A percentile compares a stretch with the other conserved stretches of the same genome.
These are phyloP conservation scores for Akanthomyces lecanii DNA, from an alignment of 2,329 filamentous ascomycete genomes.

Conservation along the genomic window DNA sequence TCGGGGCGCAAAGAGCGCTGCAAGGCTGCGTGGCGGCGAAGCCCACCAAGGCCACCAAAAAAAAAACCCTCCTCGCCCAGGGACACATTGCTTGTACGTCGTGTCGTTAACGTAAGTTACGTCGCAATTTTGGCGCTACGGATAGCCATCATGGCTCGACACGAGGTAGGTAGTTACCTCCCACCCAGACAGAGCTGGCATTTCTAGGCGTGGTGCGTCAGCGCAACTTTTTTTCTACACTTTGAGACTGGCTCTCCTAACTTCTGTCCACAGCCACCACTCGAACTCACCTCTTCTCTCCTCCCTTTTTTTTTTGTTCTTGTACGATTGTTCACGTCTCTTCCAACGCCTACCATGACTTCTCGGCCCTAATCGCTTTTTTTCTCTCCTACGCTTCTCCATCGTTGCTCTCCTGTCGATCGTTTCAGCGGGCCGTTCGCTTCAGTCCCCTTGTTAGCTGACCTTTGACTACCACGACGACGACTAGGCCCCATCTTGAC, in stretches of 20 bases:
- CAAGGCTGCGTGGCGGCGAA: background rate
- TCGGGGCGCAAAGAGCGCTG: background rate
- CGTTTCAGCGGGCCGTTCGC: slow-evolving; percentile 8
- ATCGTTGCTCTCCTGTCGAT: slow-evolving; percentile 10
- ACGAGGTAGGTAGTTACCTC: background rate
- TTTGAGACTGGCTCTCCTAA: background rate
- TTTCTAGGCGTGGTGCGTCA: slow-evolving; percentile 3
- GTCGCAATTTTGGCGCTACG: background rate
- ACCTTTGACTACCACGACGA: background rate
- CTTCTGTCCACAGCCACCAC: background rate
- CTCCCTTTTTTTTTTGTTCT: background rate
- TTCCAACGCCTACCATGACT: slow-evolving; percentile 13
- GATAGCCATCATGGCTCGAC: background rate
- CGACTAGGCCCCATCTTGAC: background rate
- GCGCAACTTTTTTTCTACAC: slow-evolving; percentile 1
- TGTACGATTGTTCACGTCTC: slow-evolving; percentile 8
- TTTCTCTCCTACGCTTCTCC: background rate
- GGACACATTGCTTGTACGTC: background rate
- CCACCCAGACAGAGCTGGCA: slow-evolving; percentile 5
- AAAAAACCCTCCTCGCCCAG: background rate
- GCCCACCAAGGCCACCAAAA: background rate
- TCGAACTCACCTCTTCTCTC: background rate
- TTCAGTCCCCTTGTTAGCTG: background rate
- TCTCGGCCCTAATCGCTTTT: background rate
- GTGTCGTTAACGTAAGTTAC: no score